A percentile compares a stretch with the other conserved stretches of the same genome.
Evolutionary conservation across 805 yeast genomes (phyloP).

Genomic region (Candida jianshihensis): DNA sequence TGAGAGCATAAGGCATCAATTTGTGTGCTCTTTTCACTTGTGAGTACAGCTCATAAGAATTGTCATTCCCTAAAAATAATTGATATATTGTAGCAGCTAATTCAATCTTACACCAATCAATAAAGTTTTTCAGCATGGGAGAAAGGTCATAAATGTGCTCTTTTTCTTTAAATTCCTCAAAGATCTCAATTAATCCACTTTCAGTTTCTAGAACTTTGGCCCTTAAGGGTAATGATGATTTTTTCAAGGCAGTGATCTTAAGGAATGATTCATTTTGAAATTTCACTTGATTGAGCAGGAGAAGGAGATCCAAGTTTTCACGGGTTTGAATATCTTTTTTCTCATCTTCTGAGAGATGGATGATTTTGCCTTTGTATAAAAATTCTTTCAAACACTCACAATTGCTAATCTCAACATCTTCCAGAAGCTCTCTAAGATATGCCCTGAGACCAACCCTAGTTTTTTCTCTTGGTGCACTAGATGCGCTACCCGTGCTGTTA

Average conservation of each 20-base stretch:
- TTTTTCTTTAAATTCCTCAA: conserved; percentile 58
- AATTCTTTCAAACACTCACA: conserved; percentile 49
- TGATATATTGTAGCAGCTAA: conserved; percentile 81
- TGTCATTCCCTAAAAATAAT: conserved; percentile 72
- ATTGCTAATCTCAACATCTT: conserved; percentile 48
- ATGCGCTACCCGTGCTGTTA: conserved; percentile 4
- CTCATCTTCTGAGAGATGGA: conserved; percentile 35
- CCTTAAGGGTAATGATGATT: conserved; percentile 55
- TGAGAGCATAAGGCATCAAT: conserved; percentile 71
- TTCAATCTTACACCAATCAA: conserved; percentile 80
- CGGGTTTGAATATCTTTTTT: conserved; percentile 51
- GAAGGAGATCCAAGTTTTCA: conserved; percentile 50
- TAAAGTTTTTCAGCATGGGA: conserved; percentile 58
- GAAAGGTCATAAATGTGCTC: conserved; percentile 50
- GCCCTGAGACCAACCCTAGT: conserved; percentile 73
- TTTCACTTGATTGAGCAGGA: conserved; percentile 55
- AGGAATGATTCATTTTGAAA: conserved; percentile 66
- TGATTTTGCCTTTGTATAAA: conserved; percentile 34
- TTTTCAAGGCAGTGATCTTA: conserved; percentile 46
- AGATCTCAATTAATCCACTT: conserved; percentile 52
- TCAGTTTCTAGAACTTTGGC: conserved; percentile 41
- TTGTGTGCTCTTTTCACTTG: conserved; percentile 68
- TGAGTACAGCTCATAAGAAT: conserved; percentile 65
- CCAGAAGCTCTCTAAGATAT: conserved; percentile 49
- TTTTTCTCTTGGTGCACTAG: conserved; percentile 58